phyloP scores from a whole-genome alignment of 371 early-diverging fungal species.

The Synchytrium microbalum region DNA sequence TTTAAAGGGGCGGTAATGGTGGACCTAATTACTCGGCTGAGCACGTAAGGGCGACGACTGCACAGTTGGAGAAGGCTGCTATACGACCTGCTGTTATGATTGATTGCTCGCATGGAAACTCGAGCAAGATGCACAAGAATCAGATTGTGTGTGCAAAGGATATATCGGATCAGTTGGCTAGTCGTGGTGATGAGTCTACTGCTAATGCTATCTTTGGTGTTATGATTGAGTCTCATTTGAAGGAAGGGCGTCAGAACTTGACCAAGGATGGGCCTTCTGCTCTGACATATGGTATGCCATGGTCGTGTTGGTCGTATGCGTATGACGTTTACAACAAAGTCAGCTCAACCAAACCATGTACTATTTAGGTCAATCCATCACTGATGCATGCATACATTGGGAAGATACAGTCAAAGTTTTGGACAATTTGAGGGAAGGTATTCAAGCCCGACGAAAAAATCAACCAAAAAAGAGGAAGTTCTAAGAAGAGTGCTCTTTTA shows the following conservation, averaged over 20 bases:
- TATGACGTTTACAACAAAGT: constrained; percentile 64
- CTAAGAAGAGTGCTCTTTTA: too few relatives aligned
- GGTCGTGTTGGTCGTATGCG: constrained; percentile 72
- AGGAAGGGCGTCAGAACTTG: constrained; percentile 58
- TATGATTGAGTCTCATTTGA: constrained; percentile 89
- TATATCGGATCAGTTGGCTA: constrained; percentile 50
- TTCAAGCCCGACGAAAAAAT: constrained; percentile 46
- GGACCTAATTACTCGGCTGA: constrained; percentile 80
- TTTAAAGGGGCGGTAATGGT: constrained; percentile 77
- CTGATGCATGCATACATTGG: constrained; percentile 77
- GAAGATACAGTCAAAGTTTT: constrained; percentile 61
- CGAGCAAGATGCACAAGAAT: constrained; percentile 61
- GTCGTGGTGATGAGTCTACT: constrained; percentile 40
- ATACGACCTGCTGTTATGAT: constrained; percentile 70
- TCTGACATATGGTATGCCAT: constrained; percentile 56
- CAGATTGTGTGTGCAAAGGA: constrained; percentile 73
- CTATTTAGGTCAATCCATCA: constrained; percentile 37
- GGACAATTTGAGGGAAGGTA: constrained; percentile 54
- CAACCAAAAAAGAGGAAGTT: neutral
- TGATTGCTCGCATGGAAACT: constrained; percentile 91
- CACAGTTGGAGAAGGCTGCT: constrained; percentile 56
- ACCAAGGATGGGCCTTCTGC: constrained; percentile 20
- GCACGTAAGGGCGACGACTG: constrained; percentile 48
- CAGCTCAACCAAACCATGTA: constrained; percentile 41
- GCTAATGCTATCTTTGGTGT: constrained; percentile 69